phyloP scores from a whole-genome alignment of 2,329 filamentous ascomycete genomes.

The Fusarium xyrophilum region DNA sequence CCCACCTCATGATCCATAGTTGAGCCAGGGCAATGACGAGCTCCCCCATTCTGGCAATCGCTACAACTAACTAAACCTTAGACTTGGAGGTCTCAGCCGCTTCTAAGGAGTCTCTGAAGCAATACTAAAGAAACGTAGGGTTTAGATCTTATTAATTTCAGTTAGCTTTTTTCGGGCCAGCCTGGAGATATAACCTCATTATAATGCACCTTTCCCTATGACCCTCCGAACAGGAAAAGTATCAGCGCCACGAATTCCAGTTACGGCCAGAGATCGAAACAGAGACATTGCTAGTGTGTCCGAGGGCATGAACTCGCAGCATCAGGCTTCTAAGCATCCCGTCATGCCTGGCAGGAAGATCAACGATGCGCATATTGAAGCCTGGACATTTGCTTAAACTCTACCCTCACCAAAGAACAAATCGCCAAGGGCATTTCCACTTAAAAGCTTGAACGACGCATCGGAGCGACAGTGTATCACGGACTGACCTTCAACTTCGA shows the following conservation, averaged over 20 bases:
- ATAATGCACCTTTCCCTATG: not conserved
- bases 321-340: not conserved
- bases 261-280: not conserved
- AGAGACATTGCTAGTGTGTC: not conserved
- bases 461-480: not conserved
- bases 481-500: not conserved
- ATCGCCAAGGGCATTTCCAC: not conserved
- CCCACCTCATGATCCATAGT: not conserved
- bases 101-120: not conserved
- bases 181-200: not conserved
- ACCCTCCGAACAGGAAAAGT: not conserved
- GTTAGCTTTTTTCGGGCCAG: not conserved
- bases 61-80: not conserved
- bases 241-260: not conserved
- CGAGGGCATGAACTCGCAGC: not conserved
- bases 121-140: not conserved
- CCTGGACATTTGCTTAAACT: not conserved
- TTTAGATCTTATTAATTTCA: not conserved
- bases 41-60: not conserved
- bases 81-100: not conserved
- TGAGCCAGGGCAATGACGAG: not conserved
- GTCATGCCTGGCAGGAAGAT: not conserved
- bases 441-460: not conserved
- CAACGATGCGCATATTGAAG: not conserved
- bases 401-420: not conserved